Evolutionary conservation across 2,329 filamentous ascomycete genomes (phyloP), one percentile per base, ranked within the genome.

Genomic region (Blumeria hordei): DNA sequence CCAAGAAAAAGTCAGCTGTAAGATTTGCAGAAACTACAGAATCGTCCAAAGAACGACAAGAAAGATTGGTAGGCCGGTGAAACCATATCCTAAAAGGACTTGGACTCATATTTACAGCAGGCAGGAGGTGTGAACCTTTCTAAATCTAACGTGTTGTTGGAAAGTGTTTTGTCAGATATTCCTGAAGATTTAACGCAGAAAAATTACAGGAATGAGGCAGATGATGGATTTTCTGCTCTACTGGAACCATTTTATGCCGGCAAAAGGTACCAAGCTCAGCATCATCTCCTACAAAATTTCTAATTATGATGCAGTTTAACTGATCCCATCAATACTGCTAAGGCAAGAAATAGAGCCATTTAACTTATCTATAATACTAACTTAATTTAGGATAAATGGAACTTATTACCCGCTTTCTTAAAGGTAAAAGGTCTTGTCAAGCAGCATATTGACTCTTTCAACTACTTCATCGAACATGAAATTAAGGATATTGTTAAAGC

Each of bases 401-500:
- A 96, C 67, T 74, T 98, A 44, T 71, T 98, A 33, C 93, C 92
- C 0, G 92, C 92, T n/a, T 98, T 98, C 68, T 72, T 98, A 57
- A 95, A 95, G 69, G 88, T 95, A 63, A 98, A 98, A 69, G 77
- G 88, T 56, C 73, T 95, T 56, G 88, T 95, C 54, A 95, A 95
- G 69, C 90, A 96, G 72, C 77, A 73, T 60, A 75, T 64, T 49
- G 93, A 98, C 71, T 96, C 92, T 28, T 98, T 93, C 74, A 95
- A 98, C 70, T 94, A 92, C 70, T 96, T 98, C 63, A 84, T 95
- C 61, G 87, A 98, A 62, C 84, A 93, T 56, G 88, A 96, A 66
- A 81, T 98, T 67, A 94, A 94, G 70, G 88, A 95, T 63, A 98
- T 98, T 62, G 83, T 98, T 60, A 81, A 86, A 66, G 85, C 90